phyloP scores from a whole-genome alignment of 495 filamentous ascomycete species.

The Aspergillus sclerotioniger region DNA sequence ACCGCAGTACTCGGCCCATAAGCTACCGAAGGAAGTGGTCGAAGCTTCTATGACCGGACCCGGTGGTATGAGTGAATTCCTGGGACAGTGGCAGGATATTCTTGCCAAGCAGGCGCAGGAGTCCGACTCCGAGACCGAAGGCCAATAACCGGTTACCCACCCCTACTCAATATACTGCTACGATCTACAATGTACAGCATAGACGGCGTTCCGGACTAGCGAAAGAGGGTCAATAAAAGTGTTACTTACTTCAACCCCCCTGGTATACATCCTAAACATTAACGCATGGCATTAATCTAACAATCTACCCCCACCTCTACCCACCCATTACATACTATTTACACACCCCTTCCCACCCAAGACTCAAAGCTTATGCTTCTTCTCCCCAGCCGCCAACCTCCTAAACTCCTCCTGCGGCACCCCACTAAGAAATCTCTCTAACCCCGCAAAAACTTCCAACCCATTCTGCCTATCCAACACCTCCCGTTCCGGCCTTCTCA shows the following conservation, averaged over 20 bases:
- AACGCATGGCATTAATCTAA: neutral
- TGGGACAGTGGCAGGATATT: slow-evolving; percentile 81
- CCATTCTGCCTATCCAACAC: slow-evolving; percentile 72
- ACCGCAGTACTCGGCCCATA: slow-evolving; percentile 90
- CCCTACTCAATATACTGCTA: neutral
- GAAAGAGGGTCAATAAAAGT: neutral
- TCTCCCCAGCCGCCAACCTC: slow-evolving; percentile 62
- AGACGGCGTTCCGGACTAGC: neutral
- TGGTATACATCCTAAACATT: neutral
- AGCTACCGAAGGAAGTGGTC: slow-evolving; percentile 90
- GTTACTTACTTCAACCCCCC: neutral
- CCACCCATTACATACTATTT: neutral
- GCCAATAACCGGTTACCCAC: slow-evolving; percentile 3
- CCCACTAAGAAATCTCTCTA: slow-evolving; percentile 76
- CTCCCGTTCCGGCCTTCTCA: slow-evolving; percentile 70
- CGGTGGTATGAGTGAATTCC: slow-evolving; percentile 82
- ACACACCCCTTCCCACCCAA: neutral
- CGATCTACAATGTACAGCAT: neutral
- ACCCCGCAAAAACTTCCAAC: slow-evolving; percentile 77
- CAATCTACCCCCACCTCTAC: neutral
- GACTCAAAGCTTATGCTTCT: slow-evolving; percentile 80
- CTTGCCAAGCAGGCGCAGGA: slow-evolving; percentile 55
- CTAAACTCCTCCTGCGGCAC: slow-evolving; percentile 83
- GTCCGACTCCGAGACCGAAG: slow-evolving; percentile 43
- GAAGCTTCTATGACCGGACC: slow-evolving; percentile 69